Base-by-base conservation (phyloP, 208 protist species). In the Angomonas ambiguus region DNA sequence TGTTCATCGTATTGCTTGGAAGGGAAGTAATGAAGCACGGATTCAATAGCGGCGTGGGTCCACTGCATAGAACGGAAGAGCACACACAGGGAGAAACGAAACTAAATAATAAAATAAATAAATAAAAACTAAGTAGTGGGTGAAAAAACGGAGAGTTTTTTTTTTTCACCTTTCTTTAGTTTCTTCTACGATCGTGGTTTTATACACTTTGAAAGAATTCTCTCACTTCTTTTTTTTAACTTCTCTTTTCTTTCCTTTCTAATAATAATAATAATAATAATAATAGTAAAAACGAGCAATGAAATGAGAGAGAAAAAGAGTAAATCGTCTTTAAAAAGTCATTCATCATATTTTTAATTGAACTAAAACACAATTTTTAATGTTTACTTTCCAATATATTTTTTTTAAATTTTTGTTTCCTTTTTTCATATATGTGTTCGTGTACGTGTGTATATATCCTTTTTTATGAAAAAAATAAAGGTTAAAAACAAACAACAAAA, bases 241-340 rank as follows among this genome's bases (percentile, higher is more conserved):
- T 56, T 56, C 13, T 56, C 24, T 56, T 56, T 45, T 45, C 16
- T 45, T 45, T 45, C 38, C 11, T 45, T 45, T 56, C n/a, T 8
- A 56, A 56, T 56, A 56, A 56, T 20, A 56, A 59, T 18, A 59
- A 59, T 10, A 59, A 32, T 22, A 33, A 32, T 59, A 59, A 32
- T 10, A 59, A 59, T 10, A 33, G 30, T 8, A 55, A 55, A 55
- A 55, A 55, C 22, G 49, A 55, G 16, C 22, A 18, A 25, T 30
- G 16, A 55, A 55, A 55, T 4, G 28, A 55, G 28, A 55, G 49
- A 22, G 16, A 59, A 31, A 4, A 59, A n/a, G 28, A 18, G 49
- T 30, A 25, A 18, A 30, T 4, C 16, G 22, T 25, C 4, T 31
- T n/a, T 59, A 20, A 30, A 30, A 30, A 30, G 6, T 55, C 28